phyloP scores from a whole-genome alignment of 345 rosid genomes.

The Punica granatum region DNA sequence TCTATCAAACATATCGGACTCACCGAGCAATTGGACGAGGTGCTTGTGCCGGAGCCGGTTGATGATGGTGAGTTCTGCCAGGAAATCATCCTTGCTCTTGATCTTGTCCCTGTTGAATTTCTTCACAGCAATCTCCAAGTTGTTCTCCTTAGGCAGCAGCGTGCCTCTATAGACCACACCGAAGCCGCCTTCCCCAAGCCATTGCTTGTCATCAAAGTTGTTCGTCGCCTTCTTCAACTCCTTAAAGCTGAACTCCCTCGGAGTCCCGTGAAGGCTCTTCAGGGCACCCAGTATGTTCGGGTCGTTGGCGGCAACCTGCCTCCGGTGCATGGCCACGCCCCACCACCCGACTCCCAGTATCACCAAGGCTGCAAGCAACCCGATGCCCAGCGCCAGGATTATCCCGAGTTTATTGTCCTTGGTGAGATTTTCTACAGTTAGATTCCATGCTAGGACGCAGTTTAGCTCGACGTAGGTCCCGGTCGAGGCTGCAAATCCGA shows the following conservation, averaged over 20 bases:
- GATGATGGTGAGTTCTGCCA: conserved; percentile 55
- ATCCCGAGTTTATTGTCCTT: neutral
- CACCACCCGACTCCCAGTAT: conserved; percentile 5
- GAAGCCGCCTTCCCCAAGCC: conserved; percentile 53
- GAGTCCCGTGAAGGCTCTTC: conserved; percentile 42
- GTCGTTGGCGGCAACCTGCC: conserved; percentile 17
- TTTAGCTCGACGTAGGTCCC: conserved; percentile 34
- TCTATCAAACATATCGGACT: neutral
- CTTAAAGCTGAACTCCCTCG: conserved; percentile 35
- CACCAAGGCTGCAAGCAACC: conserved; percentile 13
- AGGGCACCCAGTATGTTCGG: conserved; percentile 35
- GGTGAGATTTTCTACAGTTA: conserved; percentile 35
- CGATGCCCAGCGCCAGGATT: conserved; percentile 17
- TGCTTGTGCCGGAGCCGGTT: conserved; percentile 54
- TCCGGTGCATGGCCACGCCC: conserved; percentile 11
- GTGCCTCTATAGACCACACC: conserved; percentile 47
- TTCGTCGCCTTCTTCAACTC: conserved; percentile 56
- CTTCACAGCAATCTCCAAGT: conserved; percentile 43
- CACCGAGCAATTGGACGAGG: conserved; percentile 48
- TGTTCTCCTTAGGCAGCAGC: conserved; percentile 25
- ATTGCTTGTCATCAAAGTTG: conserved; percentile 41
- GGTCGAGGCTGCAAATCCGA: conserved; percentile 53
- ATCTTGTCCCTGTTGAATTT: conserved; percentile 34
- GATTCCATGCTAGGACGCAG: conserved; percentile 46
- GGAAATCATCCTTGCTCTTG: conserved; percentile 44